These are phyloP conservation scores for Nicotiana sylvestris DNA, from an alignment of 257 asterid species.

Conservation along the genomic window DNA sequence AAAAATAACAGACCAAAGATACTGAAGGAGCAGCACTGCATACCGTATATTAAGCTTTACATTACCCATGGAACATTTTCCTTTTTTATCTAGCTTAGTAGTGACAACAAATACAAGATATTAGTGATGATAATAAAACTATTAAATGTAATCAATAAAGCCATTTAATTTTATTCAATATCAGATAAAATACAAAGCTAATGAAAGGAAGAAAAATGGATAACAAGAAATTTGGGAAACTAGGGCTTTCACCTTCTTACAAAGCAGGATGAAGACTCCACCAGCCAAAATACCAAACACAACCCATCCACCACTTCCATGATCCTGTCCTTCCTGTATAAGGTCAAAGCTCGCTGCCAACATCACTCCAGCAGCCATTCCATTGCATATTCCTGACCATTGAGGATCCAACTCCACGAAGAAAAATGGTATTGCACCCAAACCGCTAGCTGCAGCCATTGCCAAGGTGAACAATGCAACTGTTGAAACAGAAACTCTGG, in stretches of 20 bases:
- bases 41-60: neutral
- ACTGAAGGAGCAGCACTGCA: neutral
- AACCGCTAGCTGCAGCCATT: constrained; percentile 99
- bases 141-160: neutral
- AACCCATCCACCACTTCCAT: constrained; percentile 98
- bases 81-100: neutral
- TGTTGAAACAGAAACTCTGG: constrained; percentile 74
- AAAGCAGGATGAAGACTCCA: constrained; percentile 86
- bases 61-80: neutral
- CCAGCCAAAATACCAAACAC: constrained; percentile 88
- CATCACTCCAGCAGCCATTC: constrained; percentile 99
- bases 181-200: neutral
- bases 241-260: constrained; percentile 64
- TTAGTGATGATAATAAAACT: neutral
- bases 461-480: constrained; percentile 84
- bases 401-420: constrained; percentile 95
- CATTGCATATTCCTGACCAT: constrained; percentile 97
- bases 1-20: neutral
- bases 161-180: neutral
- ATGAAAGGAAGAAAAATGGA: neutral
- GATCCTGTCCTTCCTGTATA: constrained; percentile 92
- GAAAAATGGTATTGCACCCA: constrained; percentile 95
- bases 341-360: constrained; percentile 99
- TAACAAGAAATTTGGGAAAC: neutral
- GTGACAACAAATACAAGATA: neutral